Base-by-base conservation (phyloP, 2,329 filamentous ascomycete genomes). In the Alternaria rosae region DNA sequence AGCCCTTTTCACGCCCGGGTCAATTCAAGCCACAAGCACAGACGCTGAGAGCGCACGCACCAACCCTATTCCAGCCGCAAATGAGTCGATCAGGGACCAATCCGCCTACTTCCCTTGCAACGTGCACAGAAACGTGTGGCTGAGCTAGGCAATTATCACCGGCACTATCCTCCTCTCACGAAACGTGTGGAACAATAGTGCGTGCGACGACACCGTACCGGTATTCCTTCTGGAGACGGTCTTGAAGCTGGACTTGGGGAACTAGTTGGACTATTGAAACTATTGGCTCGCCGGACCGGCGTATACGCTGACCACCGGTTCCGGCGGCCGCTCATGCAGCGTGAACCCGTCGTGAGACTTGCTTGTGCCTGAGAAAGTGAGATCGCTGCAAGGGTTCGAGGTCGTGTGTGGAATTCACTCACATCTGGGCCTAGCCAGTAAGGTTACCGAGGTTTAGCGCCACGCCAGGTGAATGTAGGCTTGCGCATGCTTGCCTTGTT, bases 301-400 rank as follows among this genome's bases (percentile, higher is more conserved):
- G 42, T 12, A 38, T 38, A 38, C 15, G 35, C 17, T 38, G 35
- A 38, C 35, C 35, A 38, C 35, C 35, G 35, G 10, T 38, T 2
- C 35, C 42, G 45, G 23, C 58, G 23, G 48, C 38, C 17, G 51
- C 38, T 10, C 25, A 45, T 54, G 30, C 26, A 23, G 50, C 59
- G 32, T 38, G 54, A 51, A 23, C 4, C 9, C 50, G 21, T 44
- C 13, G 21, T 45, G 58, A 51, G 57, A 43, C 61, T 47, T 38
- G 35, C 17, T 17, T 38, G 48, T 54, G 61, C 61, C 30, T 48
- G 41, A 50, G 32, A 28, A 30, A 56, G 55, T 30, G 25, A 25
- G 61, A 61, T 64, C 47, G 57, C 57, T 57, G 21, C 48, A 28
- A 35, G 50, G 54, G 23, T 28, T 0, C 9, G 28, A 30, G 28